These are phyloP conservation scores for Paratrypanosoma confusum DNA, from an alignment of 208 protist species.

Conservation along the genomic window DNA sequence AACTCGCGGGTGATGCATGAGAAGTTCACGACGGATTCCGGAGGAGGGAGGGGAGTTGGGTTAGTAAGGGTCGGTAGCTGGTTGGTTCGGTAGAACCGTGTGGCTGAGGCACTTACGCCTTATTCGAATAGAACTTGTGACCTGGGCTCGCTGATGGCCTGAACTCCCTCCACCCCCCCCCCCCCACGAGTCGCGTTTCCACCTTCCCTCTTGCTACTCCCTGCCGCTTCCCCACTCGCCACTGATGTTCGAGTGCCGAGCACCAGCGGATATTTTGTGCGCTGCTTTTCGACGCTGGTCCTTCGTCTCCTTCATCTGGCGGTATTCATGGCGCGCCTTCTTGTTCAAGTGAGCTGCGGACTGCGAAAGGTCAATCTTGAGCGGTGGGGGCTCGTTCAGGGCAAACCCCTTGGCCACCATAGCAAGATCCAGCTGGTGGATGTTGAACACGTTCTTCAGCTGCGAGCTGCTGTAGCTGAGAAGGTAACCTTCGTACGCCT, in stretches of 20 bases:
- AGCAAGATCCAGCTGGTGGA: slow-evolving; percentile 94
- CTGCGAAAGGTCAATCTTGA: slow-evolving; percentile 88
- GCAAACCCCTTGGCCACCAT: slow-evolving; percentile 91
- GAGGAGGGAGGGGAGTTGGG: too few species aligned
- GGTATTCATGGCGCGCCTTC: slow-evolving; percentile 71
- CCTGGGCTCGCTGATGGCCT: too few species aligned
- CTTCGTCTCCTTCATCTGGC: slow-evolving; percentile 57
- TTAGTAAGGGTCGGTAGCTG: too few species aligned
- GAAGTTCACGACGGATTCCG: too few species aligned
- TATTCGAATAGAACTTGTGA: too few species aligned
- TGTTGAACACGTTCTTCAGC: slow-evolving; percentile 98
- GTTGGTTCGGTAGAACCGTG: too few species aligned
- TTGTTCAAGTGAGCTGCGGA: slow-evolving; percentile 85
- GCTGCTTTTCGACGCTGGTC: slow-evolving; percentile 36
- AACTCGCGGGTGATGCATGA: too few species aligned
- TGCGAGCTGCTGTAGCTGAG: slow-evolving; percentile 97
- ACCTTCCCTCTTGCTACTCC: too few species aligned
- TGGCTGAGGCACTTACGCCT: too few species aligned
- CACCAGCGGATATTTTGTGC: slow-evolving; percentile 29
- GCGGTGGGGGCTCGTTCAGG: slow-evolving; percentile 80
- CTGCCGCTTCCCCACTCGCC: slow-evolving; percentile 77
- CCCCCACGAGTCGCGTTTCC: too few species aligned
- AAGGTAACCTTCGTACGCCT: slow-evolving; percentile 97
- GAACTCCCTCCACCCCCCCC: too few species aligned
- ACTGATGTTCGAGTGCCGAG: slow-evolving; percentile 75